Conservation (phyloP, 139 green algal genomes). For the Tetraselmis chui region DNA sequence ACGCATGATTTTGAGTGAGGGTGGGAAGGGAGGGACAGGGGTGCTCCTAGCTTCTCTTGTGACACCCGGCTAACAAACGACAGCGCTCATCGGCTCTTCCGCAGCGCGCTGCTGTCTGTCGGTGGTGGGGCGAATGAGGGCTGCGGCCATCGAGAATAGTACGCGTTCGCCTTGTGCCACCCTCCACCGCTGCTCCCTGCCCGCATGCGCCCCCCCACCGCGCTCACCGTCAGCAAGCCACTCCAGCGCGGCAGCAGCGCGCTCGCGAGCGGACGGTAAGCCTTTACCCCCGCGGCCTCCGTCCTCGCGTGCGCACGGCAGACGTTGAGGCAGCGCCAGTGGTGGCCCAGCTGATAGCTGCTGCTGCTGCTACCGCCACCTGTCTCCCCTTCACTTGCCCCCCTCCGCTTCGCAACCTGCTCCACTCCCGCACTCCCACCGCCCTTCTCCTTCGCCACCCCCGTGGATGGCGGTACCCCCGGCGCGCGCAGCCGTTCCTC, state of each 20-base stretch:
- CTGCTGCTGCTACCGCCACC: too few species aligned
- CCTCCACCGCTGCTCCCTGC: background rate
- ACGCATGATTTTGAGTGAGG: too few species aligned
- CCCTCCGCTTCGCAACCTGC: too few species aligned
- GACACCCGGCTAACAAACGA: too few species aligned
- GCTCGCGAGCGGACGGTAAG: background rate
- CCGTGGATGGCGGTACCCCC: too few species aligned
- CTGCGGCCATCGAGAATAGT: background rate
- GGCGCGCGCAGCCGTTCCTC: too few species aligned
- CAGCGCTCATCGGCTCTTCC: background rate
- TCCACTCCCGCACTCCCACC: too few species aligned
- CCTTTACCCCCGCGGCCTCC: background rate
- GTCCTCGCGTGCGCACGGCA: background rate
- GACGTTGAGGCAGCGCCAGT: background rate
- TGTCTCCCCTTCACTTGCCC: too few species aligned
- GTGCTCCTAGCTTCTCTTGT: too few species aligned
- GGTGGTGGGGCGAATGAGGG: background rate
- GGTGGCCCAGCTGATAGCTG: background rate
- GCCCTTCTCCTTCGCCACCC: too few species aligned
- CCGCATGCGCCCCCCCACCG: background rate
- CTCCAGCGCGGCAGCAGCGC: background rate
- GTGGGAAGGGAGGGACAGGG: too few species aligned
- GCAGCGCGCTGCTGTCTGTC: background rate
- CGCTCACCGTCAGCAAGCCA: background rate
- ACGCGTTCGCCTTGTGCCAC: background rate